Conservation (phyloP, 208 protist genomes). For the Borovskyia barvae region DNA sequence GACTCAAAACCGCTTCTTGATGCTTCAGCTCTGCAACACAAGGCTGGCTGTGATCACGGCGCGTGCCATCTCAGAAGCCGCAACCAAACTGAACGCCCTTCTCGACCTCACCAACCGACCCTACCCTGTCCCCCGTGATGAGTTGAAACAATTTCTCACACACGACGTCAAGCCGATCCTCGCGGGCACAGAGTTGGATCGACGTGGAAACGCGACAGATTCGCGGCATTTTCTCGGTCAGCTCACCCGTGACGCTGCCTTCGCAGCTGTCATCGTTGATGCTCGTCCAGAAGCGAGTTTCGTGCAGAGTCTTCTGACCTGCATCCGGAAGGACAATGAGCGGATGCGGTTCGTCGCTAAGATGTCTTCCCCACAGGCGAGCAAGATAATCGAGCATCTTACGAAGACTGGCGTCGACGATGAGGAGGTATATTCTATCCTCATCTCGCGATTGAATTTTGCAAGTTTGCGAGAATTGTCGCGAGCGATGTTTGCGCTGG, state of each 20-base stretch:
- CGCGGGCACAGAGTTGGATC: constrained; percentile 55
- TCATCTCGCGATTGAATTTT: constrained; percentile 66
- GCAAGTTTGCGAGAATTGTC: constrained; percentile 54
- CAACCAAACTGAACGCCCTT: constrained; percentile 50
- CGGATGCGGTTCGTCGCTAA: constrained; percentile 71
- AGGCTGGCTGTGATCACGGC: constrained; percentile 19
- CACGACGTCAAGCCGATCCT: constrained; percentile 70
- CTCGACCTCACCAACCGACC: constrained; percentile 41
- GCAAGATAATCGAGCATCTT: constrained; percentile 72
- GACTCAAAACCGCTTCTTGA: neutral
- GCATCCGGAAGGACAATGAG: constrained; percentile 64
- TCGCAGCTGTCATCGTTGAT: constrained; percentile 57
- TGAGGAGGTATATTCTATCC: constrained; percentile 38
- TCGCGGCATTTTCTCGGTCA: constrained; percentile 55
- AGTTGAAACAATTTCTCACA: constrained; percentile 61
- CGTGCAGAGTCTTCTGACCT: constrained; percentile 48
- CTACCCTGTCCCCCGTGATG: constrained; percentile 23
- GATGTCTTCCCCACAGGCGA: constrained; percentile 79
- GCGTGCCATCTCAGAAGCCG: constrained; percentile 23
- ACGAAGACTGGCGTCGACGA: constrained; percentile 59
- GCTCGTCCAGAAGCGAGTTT: constrained; percentile 52
- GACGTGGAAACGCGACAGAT: constrained; percentile 41
- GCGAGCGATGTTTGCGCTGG: constrained; percentile 71
- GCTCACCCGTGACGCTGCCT: constrained; percentile 73
- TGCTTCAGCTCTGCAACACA: constrained; percentile 17